A percentile compares a stretch with the other conserved stretches of the same genome.
These are phyloP conservation scores for Wakefieldia striispora DNA, from an alignment of 768 basidiomycete species.

Conservation along the genomic window DNA sequence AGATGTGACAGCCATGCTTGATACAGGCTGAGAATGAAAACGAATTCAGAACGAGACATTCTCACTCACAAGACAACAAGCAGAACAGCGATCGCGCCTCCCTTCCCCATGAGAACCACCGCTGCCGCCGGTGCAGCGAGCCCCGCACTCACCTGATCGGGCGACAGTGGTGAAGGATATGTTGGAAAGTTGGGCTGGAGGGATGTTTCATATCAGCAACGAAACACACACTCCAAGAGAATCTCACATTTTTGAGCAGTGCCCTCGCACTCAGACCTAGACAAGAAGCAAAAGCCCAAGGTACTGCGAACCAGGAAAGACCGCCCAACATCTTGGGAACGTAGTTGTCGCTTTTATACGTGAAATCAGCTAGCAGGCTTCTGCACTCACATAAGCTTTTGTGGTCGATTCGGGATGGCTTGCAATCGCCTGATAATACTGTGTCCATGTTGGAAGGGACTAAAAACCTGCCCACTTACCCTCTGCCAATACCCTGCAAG, in stretches of 20 bases:
- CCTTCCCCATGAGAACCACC: conserved; percentile 43
- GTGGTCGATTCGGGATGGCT: conserved; percentile 50
- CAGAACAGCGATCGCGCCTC: conserved; percentile 43
- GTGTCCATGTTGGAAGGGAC: not conserved
- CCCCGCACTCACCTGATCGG: conserved; percentile 40
- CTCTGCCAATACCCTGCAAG: conserved; percentile 52
- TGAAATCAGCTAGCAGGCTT: too few relatives aligned
- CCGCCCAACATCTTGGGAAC: conserved; percentile 49
- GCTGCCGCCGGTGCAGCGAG: conserved; percentile 48
- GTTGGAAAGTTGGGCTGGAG: conserved; percentile 51
- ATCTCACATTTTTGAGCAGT: conserved; percentile 31
- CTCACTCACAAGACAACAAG: conserved; percentile 40
- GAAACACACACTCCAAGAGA: not conserved
- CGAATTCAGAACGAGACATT: not conserved
- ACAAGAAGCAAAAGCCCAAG: conserved; percentile 49
- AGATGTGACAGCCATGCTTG: conserved; percentile 46
- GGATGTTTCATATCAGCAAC: not conserved
- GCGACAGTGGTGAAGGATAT: conserved; percentile 42
- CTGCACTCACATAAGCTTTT: conserved; percentile 43
- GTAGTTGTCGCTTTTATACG: not conserved
- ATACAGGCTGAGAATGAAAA: not conserved
- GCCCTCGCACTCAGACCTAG: conserved; percentile 44
- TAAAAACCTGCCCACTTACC: conserved; percentile 16
- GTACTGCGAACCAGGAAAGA: conserved; percentile 56
- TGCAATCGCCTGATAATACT: conserved; percentile 42